Conservation (phyloP, 2,329 filamentous ascomycete genomes). For the Mariannaea elegans region DNA sequence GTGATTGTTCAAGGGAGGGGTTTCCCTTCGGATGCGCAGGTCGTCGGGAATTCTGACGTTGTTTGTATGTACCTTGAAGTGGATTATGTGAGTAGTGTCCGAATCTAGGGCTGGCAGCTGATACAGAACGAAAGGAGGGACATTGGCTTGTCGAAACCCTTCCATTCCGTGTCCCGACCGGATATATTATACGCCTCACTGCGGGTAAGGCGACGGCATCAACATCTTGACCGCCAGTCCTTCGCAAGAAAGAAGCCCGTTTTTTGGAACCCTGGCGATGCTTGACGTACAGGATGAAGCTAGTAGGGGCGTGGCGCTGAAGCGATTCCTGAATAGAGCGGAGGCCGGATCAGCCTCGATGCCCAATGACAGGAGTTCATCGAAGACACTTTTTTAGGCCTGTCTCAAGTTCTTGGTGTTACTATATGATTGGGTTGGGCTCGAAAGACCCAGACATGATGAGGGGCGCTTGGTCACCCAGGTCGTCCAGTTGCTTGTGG, state of each 20-base stretch:
- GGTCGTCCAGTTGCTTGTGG: slow-evolving; percentile 7
- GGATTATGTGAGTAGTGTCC: not conserved
- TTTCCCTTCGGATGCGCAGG: not conserved
- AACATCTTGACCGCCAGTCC: slow-evolving; percentile 6
- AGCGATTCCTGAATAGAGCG: not conserved
- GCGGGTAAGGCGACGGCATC: not conserved
- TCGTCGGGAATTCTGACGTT: not conserved
- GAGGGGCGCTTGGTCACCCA: not conserved
- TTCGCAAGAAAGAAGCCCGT: not conserved
- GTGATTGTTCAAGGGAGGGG: not conserved
- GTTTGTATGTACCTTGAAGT: not conserved
- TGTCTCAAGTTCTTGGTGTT: not conserved
- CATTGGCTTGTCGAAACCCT: not conserved
- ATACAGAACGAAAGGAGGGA: not conserved
- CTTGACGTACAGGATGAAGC: not conserved
- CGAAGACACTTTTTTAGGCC: not conserved
- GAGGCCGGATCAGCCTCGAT: not conserved
- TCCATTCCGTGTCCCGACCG: not conserved
- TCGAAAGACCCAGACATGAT: slow-evolving; percentile 17
- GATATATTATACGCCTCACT: not conserved
- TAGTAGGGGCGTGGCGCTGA: slow-evolving; percentile 3
- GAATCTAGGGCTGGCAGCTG: not conserved
- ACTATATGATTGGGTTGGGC: not conserved
- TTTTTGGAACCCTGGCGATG: not conserved
- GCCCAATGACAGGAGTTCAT: not conserved